Base-by-base conservation (phyloP, 805 yeast genomes). In the Barnettozyma sp. region DNA sequence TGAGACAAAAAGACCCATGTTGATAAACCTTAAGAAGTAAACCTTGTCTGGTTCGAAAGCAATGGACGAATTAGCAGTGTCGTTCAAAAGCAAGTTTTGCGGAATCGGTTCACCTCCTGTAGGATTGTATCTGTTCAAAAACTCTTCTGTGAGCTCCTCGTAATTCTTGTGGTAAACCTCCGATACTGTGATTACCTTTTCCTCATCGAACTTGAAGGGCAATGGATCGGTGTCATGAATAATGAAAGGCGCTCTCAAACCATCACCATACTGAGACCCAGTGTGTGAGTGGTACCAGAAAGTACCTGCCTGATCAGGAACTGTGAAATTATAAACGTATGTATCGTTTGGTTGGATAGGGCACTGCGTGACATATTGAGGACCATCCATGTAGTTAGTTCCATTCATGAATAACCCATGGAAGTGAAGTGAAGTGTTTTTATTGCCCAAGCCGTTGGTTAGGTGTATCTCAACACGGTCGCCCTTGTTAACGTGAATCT, bases 81-180 rank as follows among this genome's bases (percentile, higher is more conserved):
- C 84, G 54, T 82, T 81, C 52, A 81, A 71, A 26, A 82, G 59
- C 14, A 73, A 41, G 49, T 73, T 76, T 43, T 77, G 78, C 3
- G 90, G 90, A 34, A 82, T 68, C 12, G 94, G 94, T 53, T 82
- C 94, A 13, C 83, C 86, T 26, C 94, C 94, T 2, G 88, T 82
- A 15, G 94, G 94, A 47, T 82, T 82, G 51, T 72, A 82, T 45
- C 82, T 64, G 27, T 70, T 68, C 49, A 77, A 55, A 54, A 80
- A 82, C 26, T 62, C 61, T 14, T 58, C 45, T 33, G 65, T 55
- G 19, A 80, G 62, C 3, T 58, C 68, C 20, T 61, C 59, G 42
- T 76, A 68, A 33, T 70, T 62, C 22, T 64, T 60, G 50, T 78
- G 84, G 54, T 82, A 82, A 62, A 78, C 70, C 44, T 82, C 94